Evolutionary conservation across 331 rosid genomes (phyloP), one percentile per base, ranked within the genome.

Genomic region (Arachis monticola): DNA sequence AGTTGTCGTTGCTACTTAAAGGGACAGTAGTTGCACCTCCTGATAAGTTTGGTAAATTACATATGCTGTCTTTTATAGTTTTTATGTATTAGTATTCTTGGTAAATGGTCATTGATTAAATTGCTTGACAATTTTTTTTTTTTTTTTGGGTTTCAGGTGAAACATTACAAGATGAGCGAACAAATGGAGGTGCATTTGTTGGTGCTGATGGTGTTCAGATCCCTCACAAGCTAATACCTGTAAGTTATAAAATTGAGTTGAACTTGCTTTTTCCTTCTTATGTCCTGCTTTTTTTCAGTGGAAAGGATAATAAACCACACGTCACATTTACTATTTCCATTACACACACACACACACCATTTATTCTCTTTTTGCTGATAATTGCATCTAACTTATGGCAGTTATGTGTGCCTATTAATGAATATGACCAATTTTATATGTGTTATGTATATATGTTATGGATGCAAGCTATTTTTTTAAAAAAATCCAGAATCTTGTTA

Each of bases 1-100:
- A 94, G 97, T 78, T 94, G 81, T 94, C 99, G 1, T 85, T 94
- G 86, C 88, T 94, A 71, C 84, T 94, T 73, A 94, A 92, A 86
- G 99, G 99, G 78, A 90, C 97, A 52, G 97, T 94, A 69, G 91
- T 94, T 64, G 99, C 99, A 6, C 97, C 99, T 44, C 99, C 99
- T 8, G 99, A 94, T 79, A 94, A 88, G 82, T 94, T 90, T 82
- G 99, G 99, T 94, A 85, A 84, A 63, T 77, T 62, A 74, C 46
- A 85, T 83, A 64, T 44, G 9, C 77, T 67, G 67, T 61, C 59
- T 53, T 83, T 60, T 64, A 10, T 59, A 62, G 30, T 61, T 30
- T 27, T 60, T 69, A 46, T 17, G 47, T 83, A 59, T 77, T 27
- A 47, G 51, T 27, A 59, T 64, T 70, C 64, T 77, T 22, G 68